Base-by-base conservation (phyloP, 352 stramenopile species). In the Pythium rhizo-oryzae region DNA sequence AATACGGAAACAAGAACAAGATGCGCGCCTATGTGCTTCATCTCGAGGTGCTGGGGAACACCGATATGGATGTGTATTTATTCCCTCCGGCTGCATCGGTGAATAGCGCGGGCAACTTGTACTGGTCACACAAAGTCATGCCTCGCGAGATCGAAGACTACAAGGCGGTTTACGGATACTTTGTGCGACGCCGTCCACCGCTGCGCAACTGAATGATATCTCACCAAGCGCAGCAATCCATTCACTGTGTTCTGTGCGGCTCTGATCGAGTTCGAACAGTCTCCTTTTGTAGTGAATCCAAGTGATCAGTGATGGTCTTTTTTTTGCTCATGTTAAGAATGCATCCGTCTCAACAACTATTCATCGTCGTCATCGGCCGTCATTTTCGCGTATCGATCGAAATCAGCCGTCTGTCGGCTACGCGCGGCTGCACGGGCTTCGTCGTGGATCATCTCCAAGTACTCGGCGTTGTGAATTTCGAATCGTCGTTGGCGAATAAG, bases 381-480 rank as follows among this genome's bases (percentile, higher is more conserved):
- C 50, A 39, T 50, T 23, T 69, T 71, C 15, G 59, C 43, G 64
- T 72, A 76, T 25, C 69, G 59, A 55, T 72, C 69, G 51, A 30
- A 75, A 23, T 63, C 63, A 23, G 59, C n/a, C 13, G 25, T 50
- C 28, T 47, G 54, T 30, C 59, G 63, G 50, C 55, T 56, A 25
- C 44, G 43, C 3, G 19, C 43, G 2, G 55, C 18, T 9, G 41
- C 66, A 23, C 60, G 53, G 15, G 55, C 25, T 46, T 89, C 83
- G 18, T 82, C 79, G 47, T 94, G 83, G 39, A 96, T 79, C 82
- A 93, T 90, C 57, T 93, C 86, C 24, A 93, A 72, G 68, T 96
- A 97, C 67, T 97, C 88, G 9, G 80, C 82, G 58, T 97, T 96
- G 69, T 97, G 87, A 61, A 94, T 93, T 59, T 94, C 85, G 70